phyloP scores from a whole-genome alignment of 73 alveolate species.

The Stentor coeruleus region DNA sequence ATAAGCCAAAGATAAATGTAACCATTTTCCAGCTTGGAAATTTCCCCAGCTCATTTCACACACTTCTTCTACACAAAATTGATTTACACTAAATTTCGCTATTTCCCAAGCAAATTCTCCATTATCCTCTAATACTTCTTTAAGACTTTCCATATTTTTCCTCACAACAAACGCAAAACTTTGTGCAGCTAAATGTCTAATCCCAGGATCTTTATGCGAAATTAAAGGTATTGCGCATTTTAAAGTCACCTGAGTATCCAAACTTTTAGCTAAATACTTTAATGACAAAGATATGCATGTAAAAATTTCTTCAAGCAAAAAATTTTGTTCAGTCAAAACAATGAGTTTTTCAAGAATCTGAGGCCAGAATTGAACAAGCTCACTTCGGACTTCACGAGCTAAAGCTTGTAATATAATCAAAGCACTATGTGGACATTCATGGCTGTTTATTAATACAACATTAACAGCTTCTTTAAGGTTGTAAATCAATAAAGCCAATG shows the following conservation, averaged over 20 bases:
- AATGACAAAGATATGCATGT: neutral
- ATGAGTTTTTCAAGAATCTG: neutral
- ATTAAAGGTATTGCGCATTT: neutral
- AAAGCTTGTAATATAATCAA: neutral
- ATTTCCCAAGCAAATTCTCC: neutral
- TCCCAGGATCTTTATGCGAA: neutral
- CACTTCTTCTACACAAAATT: neutral
- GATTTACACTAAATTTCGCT: neutral
- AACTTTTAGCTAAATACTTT: neutral
- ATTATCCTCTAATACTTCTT: neutral
- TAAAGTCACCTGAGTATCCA: neutral
- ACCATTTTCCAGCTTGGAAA: neutral
- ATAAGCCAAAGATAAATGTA: neutral
- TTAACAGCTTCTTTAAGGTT: neutral
- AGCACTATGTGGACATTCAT: neutral
- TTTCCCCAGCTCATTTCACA: neutral
- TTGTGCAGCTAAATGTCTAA: constrained; percentile 6
- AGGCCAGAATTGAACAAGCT: neutral
- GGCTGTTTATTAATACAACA: neutral
- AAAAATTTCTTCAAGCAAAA: neutral
- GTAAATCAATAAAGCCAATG: neutral
- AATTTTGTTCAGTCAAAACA: neutral
- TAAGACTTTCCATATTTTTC: neutral
- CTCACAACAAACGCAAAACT: constrained; percentile 8
- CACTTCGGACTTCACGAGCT: constrained; percentile 18